Percentiles rank a stretch among this genome's conserved stretches.
phyloP scores from a whole-genome alignment of 768 basidiomycete genomes.

The Mycena latifolia region DNA sequence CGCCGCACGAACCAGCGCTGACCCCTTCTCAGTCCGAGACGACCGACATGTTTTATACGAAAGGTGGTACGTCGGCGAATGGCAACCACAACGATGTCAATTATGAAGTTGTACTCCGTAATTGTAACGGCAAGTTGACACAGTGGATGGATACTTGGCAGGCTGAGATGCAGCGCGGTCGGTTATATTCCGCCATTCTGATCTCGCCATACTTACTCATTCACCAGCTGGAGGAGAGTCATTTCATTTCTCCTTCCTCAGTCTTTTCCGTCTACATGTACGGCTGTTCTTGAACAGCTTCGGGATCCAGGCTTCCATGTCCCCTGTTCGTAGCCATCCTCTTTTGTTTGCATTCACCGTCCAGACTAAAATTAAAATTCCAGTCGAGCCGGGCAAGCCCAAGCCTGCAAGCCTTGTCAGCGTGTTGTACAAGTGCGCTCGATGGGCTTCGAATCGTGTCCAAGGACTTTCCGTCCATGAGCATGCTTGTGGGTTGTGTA shows the following conservation, averaged over 20 bases:
- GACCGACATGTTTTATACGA: conserved; percentile 76
- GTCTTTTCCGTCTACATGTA: conserved; percentile 82
- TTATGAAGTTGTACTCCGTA: conserved; percentile 77
- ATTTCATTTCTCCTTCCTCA: conserved; percentile 83
- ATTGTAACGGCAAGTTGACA: conserved; percentile 78
- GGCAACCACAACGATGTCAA: conserved; percentile 73
- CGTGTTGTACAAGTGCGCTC: conserved; percentile 82
- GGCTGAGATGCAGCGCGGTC: conserved; percentile 79
- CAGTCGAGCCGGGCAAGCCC: conserved; percentile 71
- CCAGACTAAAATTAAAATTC: conserved; percentile 16
- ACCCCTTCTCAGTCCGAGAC: conserved; percentile 71
- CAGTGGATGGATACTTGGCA: conserved; percentile 83
- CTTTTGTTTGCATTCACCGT: conserved; percentile 10
- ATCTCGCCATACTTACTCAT: conserved; percentile 21
- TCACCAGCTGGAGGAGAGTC: conserved; percentile 73
- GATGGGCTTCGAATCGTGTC: conserved; percentile 79
- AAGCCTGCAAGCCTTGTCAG: conserved; percentile 75
- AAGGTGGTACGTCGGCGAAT: conserved; percentile 55
- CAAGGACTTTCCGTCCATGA: conserved; percentile 78
- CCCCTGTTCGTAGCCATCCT: conserved; percentile 57
- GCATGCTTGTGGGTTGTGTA: conserved; percentile 70
- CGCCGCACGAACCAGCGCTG: conserved; percentile 9
- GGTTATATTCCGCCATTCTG: conserved; percentile 24
- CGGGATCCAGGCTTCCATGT: conserved; percentile 75
- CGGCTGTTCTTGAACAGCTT: conserved; percentile 88